A percentile compares a stretch with the other conserved stretches of the same genome.
Evolutionary conservation across 2,329 filamentous ascomycete genomes (phyloP).

Genomic region (Fusarium caatingaense): DNA sequence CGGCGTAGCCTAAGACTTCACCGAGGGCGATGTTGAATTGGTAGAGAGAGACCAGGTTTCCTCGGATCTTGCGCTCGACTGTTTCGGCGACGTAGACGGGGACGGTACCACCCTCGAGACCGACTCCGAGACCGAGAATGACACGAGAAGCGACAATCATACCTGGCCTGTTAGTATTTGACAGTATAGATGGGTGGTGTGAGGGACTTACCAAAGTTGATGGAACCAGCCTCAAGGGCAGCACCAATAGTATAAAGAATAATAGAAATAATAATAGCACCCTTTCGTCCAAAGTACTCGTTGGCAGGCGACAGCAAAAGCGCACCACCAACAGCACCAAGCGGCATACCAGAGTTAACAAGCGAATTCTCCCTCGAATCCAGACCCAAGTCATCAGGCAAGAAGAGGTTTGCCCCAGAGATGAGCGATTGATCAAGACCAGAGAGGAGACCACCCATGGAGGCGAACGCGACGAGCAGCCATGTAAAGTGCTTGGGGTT

Average conservation of each 20-base stretch:
- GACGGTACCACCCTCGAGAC: conserved; percentile 79
- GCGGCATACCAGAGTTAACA: conserved; percentile 76
- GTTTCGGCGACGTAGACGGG: conserved; percentile 81
- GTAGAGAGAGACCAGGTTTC: conserved; percentile 79
- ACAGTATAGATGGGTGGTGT: too few relatives aligned
- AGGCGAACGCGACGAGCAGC: conserved; percentile 76
- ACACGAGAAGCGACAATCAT: conserved; percentile 78
- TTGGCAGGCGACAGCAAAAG: conserved; percentile 74
- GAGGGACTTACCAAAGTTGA: conserved; percentile 66
- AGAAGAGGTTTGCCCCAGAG: conserved; percentile 74
- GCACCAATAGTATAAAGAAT: conserved; percentile 77
- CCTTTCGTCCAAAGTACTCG: conserved; percentile 73
- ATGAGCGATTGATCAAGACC: conserved; percentile 80
- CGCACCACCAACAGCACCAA: conserved; percentile 77
- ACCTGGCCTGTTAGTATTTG: too few relatives aligned
- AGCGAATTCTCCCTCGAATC: conserved; percentile 69
- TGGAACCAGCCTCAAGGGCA: conserved; percentile 73
- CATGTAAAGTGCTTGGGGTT: conserved; percentile 75
- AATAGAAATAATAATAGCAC: conserved; percentile 76
- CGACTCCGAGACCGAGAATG: conserved; percentile 76
- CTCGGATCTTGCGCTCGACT: conserved; percentile 73
- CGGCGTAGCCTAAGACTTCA: conserved; percentile 78
- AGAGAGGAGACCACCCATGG: conserved; percentile 78
- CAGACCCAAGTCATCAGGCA: conserved; percentile 69
- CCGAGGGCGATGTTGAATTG: conserved; percentile 82